These are phyloP conservation scores for Phaffia tasmanica DNA, from an alignment of 768 basidiomycete species.

Conservation along the genomic window DNA sequence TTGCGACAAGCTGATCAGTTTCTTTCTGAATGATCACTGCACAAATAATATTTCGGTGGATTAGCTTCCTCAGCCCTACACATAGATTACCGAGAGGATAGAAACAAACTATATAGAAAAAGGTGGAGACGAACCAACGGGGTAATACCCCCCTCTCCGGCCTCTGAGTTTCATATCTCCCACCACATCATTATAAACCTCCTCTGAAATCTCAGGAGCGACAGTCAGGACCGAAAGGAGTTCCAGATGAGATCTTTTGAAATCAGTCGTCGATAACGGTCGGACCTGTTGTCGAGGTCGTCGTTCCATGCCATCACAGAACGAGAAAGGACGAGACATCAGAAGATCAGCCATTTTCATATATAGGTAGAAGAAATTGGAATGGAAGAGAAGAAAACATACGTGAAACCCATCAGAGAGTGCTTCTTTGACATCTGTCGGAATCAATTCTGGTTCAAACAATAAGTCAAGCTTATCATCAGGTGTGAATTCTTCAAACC, in stretches of 20 bases:
- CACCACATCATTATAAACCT: conserved; percentile 47
- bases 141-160: conserved; percentile 18
- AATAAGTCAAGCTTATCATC: conserved; percentile 62
- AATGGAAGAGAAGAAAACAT: conserved; percentile 29
- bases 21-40: conserved; percentile 62
- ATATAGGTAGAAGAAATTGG: too few relatives aligned
- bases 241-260: conserved; percentile 66
- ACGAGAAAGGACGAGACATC: neutral
- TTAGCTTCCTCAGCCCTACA: neutral
- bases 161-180: conserved; percentile 17
- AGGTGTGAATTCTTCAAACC: conserved; percentile 43
- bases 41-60: neutral
- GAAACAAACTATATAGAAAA: neutral
- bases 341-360: too few relatives aligned
- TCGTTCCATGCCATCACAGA: neutral
- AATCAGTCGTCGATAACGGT: conserved; percentile 75
- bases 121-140: conserved; percentile 5
- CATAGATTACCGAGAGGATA: neutral
- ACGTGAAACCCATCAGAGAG: conserved; percentile 62
- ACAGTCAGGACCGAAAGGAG: conserved; percentile 64
- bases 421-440: conserved; percentile 49
- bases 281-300: conserved; percentile 53
- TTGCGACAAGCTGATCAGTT: conserved; percentile 68
- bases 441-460: conserved; percentile 63
- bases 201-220: conserved; percentile 55